Evolutionary conservation across 352 stramenopile species (phyloP), one percentile per base, ranked within the genome.

Genomic region (Pythium rhizo-oryzae): DNA sequence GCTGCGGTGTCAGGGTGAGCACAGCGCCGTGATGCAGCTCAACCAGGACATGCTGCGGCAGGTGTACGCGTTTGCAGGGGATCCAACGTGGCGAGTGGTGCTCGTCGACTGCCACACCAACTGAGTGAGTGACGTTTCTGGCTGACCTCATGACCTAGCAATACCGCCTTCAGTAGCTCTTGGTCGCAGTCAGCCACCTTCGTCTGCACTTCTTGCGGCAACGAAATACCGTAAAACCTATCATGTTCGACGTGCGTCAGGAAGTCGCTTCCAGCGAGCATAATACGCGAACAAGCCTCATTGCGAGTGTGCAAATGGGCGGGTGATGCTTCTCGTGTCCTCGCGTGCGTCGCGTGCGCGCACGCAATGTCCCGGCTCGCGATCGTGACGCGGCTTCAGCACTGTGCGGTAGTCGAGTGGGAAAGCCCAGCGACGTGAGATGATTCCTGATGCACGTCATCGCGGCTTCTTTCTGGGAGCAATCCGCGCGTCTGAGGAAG

Each of bases 41-140:
- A 21, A 51, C 24, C 19, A 9, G 8, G 33, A 39, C 23, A 37
- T 61, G 37, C 33, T 61, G 6, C n/a, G 37, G 24, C 37, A 53
- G n/a, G 56, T 47, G 21, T 52, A 25, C 16, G n/a, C 50, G 39
- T 62, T 62, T 18, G 56, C 56, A 8, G 56, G 35, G 1, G 33
- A 41, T 4, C 23, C 13, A 11, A 13, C 1, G 43, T 23, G 23
- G 19, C 56, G 37, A 15, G 35, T 37, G 12, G 33, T 61, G 33
- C 16, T 61, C 35, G 18, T 61, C 39, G 55, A 61, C n/a, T 51
- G 44, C 44, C 44, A 51, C 44, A 25, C 19, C 21, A 6, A 51
- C 24, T 51, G 44, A 51, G 9, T 5, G 44, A 33, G 6, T 6
- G 28, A 7, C 3, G 28, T 2, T 33, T 33, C 28, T 33, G 28